A percentile compares a stretch with the other conserved stretches of the same genome.
Evolutionary conservation across 148 eudicot species (phyloP).

Genomic region (Arctostaphylos glauca): DNA sequence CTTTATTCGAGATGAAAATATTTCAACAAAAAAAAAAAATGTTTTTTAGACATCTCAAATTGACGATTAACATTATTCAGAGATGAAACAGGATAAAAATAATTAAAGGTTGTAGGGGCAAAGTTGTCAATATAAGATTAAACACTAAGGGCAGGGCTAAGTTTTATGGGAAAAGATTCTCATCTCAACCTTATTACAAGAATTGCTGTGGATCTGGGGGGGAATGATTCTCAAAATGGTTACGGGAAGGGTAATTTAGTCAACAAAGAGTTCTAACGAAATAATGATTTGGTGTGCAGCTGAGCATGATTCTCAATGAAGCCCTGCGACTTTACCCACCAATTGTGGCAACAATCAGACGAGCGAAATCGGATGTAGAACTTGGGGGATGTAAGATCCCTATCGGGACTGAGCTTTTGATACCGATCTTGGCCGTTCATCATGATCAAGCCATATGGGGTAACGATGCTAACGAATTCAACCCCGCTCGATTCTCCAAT

Average conservation of each 20-base stretch:
- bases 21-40: no score
- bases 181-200: neutral
- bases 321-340: constrained; percentile 81
- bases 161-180: neutral
- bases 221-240: neutral
- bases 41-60: no score
- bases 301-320: constrained; percentile 87
- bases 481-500: constrained; percentile 64
- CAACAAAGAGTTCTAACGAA: neutral
- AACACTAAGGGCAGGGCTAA: neutral
- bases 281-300: constrained; percentile 39
- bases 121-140: neutral
- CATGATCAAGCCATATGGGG: constrained; percentile 82
- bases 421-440: constrained; percentile 89
- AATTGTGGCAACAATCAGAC: constrained; percentile 74
- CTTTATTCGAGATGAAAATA: no score
- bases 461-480: constrained; percentile 67
- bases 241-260: neutral
- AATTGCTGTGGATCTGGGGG: neutral
- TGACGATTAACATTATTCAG: no score
- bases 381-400: constrained; percentile 68
- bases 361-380: constrained; percentile 72
- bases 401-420: constrained; percentile 68
- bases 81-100: no score
- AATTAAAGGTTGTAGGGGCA: neutral